phyloP scores from a whole-genome alignment of 495 filamentous ascomycete species.

The Podospora australis region DNA sequence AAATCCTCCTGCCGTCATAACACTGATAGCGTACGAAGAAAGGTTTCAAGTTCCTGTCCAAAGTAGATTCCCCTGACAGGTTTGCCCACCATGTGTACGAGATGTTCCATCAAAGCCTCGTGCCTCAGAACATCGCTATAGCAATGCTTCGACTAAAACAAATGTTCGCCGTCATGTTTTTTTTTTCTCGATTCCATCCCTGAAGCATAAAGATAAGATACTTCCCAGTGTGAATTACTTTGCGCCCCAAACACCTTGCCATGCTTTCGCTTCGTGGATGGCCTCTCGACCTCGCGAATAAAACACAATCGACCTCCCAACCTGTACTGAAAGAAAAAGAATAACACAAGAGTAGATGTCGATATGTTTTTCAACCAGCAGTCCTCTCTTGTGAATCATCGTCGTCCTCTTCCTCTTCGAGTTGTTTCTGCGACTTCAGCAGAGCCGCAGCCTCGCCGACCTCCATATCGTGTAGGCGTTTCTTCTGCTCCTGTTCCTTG shows the following conservation, averaged over 20 bases:
- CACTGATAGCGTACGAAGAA: too few relatives aligned
- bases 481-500: constrained; percentile 36
- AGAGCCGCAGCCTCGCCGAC: constrained; percentile 46
- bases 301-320: background rate
- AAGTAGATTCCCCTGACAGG: too few relatives aligned
- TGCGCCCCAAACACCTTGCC: constrained; percentile 1
- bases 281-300: too few relatives aligned
- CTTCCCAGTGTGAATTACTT: background rate
- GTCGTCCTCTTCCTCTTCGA: constrained; percentile 26
- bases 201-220: background rate
- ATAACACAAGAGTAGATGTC: background rate
- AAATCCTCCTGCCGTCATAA: too few relatives aligned
- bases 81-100: too few relatives aligned
- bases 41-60: too few relatives aligned
- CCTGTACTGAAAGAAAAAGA: background rate
- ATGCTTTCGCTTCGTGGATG: too few relatives aligned
- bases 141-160: background rate
- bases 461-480: constrained; percentile 51
- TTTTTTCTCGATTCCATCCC: background rate
- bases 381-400: constrained; percentile 19
- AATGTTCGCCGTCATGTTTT: background rate
- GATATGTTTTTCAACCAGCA: background rate
- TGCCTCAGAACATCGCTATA: background rate
- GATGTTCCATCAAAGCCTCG: too few relatives aligned
- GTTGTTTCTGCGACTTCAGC: constrained; percentile 20